Evolutionary conservation across 2,329 filamentous ascomycete genomes (phyloP), one percentile per base, ranked within the genome.

Genomic region (Venturia carpophila): DNA sequence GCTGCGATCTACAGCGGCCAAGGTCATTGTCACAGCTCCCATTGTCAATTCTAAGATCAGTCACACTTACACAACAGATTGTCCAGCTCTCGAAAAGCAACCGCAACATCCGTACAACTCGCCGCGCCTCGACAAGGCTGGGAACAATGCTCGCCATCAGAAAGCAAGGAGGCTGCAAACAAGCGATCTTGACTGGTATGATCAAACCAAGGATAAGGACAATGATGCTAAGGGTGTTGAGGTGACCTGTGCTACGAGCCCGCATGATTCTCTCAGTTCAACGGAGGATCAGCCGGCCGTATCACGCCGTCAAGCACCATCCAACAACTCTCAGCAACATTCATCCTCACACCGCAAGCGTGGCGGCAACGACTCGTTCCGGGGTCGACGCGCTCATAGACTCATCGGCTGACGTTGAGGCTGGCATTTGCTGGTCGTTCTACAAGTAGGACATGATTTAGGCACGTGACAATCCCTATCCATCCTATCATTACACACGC

Each of bases 131-230:
- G 76, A 77, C 70, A 86, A 84, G 71, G 79, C 82, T 55, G 82
- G 83, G 66, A 79, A 79, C 69, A 88, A 88, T 69, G 87, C 89
- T 65, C 85, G 84, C 72, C 87, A 88, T 67, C 92, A 96, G 75
- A 88, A 92, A 68, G 87, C 90, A 66, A 86, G 94, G 72, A 96
- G 96, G 77, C 81, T 99, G 67, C 93, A 97, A 75, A 84, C 97
- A 67, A 96, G 91, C 77, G 94, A 99, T 77, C 91, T 99, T 75
- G 93, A 99, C 77, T 99, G 94, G 94, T 97, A 63, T 52, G 69
- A 37, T 41, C 52, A 45, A 45, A 64, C 65, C 56, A 39, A 60
- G 39, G 34, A 27, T 39, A 42, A 42, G 37, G 21, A 42, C 60
- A 61, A 24, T 45, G 60, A n/a, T 61, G 39, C 21, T 7, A 34